phyloP scores from a whole-genome alignment of 139 green algal species.

The Diplosphaera chodatii region DNA sequence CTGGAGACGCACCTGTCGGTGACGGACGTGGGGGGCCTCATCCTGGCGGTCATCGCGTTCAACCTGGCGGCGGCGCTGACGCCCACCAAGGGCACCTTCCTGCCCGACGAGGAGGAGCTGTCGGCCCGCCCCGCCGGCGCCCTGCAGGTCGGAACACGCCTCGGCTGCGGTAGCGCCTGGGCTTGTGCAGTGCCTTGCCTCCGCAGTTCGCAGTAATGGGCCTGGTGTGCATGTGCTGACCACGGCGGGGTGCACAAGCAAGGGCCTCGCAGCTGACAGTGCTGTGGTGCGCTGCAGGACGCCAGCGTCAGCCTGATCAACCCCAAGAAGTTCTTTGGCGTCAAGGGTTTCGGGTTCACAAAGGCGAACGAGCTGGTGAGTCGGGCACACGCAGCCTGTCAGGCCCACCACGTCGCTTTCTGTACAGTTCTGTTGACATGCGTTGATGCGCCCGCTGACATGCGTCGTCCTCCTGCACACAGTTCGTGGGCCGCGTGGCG shows the following conservation, averaged over 20 bases:
- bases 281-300: no score
- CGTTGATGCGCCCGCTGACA: no score
- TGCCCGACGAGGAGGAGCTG: conserved; percentile 30
- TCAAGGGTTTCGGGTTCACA: conserved; percentile 52
- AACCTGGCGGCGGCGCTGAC: conserved; percentile 48
- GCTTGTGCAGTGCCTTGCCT: no score
- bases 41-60: conserved; percentile 58
- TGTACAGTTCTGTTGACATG: no score
- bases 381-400: no score
- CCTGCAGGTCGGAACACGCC: conserved; percentile 62
- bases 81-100: conserved; percentile 30
- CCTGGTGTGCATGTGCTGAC: no score
- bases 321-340: conserved; percentile 50
- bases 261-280: no score
- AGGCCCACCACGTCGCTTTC: no score
- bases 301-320: conserved; percentile 38
- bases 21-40: conserved; percentile 43
- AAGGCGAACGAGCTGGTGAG: conserved; percentile 22
- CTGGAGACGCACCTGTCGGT: conserved; percentile 46
- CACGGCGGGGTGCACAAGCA: no score
- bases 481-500: conserved; percentile 71
- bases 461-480: no score
- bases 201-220: no score
- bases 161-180: no score
- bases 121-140: conserved; percentile 32